Evolutionary conservation across 2,329 filamentous ascomycete genomes (phyloP).

Genomic region (Pseudogymnoascus sp.): DNA sequence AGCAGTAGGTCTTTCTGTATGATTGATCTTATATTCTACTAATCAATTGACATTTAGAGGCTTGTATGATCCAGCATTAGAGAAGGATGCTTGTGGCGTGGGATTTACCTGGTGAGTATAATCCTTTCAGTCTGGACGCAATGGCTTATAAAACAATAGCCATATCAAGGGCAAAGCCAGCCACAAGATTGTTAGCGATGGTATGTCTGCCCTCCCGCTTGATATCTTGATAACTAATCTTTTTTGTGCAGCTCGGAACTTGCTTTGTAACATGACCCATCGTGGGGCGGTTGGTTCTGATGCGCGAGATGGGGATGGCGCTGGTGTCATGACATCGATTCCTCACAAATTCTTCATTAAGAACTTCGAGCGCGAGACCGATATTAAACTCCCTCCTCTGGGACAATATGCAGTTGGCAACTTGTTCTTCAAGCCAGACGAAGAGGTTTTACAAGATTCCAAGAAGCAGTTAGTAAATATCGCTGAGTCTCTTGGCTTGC

Average conservation of each 20-base stretch:
- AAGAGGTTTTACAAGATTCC: conserved; percentile 81
- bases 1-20: conserved; percentile 54
- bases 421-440: conserved; percentile 96
- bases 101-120: conserved; percentile 85
- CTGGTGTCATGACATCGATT: conserved; percentile 98
- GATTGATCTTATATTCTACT: background rate
- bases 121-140: background rate
- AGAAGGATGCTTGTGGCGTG: conserved; percentile 99
- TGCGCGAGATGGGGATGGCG: conserved; percentile 94
- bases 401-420: conserved; percentile 97
- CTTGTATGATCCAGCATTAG: conserved; percentile 89
- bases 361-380: conserved; percentile 90
- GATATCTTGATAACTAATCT: conserved; percentile 27
- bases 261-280: conserved; percentile 99
- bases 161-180: conserved; percentile 96
- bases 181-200: conserved; percentile 99
- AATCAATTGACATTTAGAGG: conserved; percentile 45
- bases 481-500: conserved; percentile 77
- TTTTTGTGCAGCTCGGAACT: conserved; percentile 61
- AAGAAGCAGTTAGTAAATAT: conserved; percentile 91
- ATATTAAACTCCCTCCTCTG: conserved; percentile 74
- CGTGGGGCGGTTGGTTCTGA: conserved; percentile 96
- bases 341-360: conserved; percentile 98
- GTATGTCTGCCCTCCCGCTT: conserved; percentile 42
- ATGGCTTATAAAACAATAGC: conserved; percentile 40